Evolutionary conservation across 306 rosid genomes (phyloP), one percentile per base, ranked within the genome.

Genomic region (Casuarina equisetifolia): DNA sequence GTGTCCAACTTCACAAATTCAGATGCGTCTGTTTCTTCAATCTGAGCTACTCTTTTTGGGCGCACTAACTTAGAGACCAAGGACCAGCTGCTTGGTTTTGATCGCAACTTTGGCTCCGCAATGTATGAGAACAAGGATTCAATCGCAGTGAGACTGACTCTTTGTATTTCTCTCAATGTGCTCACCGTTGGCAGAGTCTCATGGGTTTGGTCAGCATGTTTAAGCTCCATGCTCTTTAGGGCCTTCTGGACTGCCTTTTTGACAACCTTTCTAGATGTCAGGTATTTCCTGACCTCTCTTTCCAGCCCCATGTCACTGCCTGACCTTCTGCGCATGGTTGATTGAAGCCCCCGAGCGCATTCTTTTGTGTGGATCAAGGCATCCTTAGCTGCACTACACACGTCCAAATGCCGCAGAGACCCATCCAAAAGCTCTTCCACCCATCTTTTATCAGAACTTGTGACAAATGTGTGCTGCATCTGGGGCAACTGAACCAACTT

Each of bases 91-190:
- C 44, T 77, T 48, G 42, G 40, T 43, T 80, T 80, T 40, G 64
- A 2, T 77, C 53, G 72, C 59, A 10, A 54, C 42, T 35, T 46
- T 36, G 71, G 49, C 17, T 74, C 54, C 3, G 54, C 72, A 12
- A 78, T 17, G 8, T 63, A 74, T 4, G 11, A 54, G 38, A 78
- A 57, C 59, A 78, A 70, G 52, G 80, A 46, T 59, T 78, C 82
- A 5, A 78, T 67, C 46, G 9, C 20, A 19, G 46, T 57, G 40
- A 79, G 9, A 40, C 80, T 82, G 57, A 43, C 55, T 40, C 2
- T 46, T 70, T 82, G 84, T 32, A 75, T 77, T 77, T 86, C 81
- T 44, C 66, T 80, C 11, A 83, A 43, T 61, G 46, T 64, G n/a
- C 59, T 74, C 69, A 77, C 70, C 35, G 80, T 70, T 8, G 78